These are phyloP conservation scores for Ceratocystis smalleyi DNA, from an alignment of 2,329 filamentous ascomycete genomes.

Conservation along the genomic window DNA sequence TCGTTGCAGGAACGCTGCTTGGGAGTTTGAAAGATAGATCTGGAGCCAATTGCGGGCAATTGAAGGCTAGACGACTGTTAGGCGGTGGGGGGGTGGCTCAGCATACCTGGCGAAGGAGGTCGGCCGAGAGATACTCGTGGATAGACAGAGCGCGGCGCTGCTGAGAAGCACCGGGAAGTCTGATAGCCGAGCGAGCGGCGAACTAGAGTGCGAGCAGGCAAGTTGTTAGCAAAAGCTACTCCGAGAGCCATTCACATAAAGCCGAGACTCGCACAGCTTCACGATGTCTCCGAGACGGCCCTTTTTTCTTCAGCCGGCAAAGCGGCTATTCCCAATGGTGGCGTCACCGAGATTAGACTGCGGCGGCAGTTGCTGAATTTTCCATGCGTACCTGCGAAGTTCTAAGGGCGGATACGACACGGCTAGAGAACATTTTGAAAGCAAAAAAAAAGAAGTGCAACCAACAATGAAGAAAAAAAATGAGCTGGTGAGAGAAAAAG, in stretches of 20 bases:
- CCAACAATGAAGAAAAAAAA: slow-evolving; percentile 13
- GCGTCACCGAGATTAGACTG: background rate
- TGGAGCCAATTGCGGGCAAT: background rate
- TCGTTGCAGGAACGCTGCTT: background rate
- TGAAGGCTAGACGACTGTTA: background rate
- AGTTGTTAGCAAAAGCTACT: slow-evolving; percentile 8
- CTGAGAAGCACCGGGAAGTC: slow-evolving; percentile 51
- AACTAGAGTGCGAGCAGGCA: slow-evolving; percentile 19
- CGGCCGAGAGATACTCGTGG: slow-evolving; percentile 94
- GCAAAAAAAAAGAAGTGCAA: slow-evolving; percentile 17
- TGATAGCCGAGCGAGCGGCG: slow-evolving; percentile 30
- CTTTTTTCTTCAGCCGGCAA: background rate
- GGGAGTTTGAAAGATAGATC: background rate
- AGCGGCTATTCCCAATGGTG: background rate
- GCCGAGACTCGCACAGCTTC: slow-evolving; percentile 16
- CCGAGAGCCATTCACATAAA: slow-evolving; percentile 12
- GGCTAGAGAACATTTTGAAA: slow-evolving; percentile 17
- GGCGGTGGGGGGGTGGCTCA: background rate
- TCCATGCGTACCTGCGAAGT: slow-evolving; percentile 8
- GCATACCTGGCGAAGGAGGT: slow-evolving; percentile 61
- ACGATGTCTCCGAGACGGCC: slow-evolving; percentile 9
- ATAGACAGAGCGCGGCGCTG: slow-evolving; percentile 85
- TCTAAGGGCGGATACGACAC: slow-evolving; percentile 16
- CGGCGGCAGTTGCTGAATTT: background rate
- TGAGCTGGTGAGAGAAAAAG: slow-evolving; percentile 3